These are phyloP conservation scores for Lepidopterella palustris DNA, from an alignment of 495 filamentous ascomycete genomes.

Conservation along the genomic window DNA sequence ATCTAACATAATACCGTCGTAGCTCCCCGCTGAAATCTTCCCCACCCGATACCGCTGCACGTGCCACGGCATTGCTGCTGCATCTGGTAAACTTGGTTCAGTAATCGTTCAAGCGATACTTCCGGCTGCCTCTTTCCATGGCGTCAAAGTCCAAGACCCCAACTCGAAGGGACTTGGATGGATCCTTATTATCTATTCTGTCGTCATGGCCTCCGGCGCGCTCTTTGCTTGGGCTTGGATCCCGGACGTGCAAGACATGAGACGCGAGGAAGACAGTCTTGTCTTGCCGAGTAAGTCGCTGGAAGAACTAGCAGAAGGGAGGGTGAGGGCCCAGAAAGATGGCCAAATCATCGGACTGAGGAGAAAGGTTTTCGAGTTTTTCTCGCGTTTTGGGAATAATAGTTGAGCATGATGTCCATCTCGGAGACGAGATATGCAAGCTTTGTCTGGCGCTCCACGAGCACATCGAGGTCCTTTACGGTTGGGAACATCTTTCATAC, in stretches of 20 bases:
- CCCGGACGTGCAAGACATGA: conserved; percentile 31
- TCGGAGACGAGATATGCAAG: too few species aligned
- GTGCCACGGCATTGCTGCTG: conserved; percentile 41
- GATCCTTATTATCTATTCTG: conserved; percentile 32
- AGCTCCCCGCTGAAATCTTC: conserved; percentile 39
- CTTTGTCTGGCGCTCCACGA: too few species aligned
- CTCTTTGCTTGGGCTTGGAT: conserved; percentile 38
- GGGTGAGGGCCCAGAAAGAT: too few species aligned
- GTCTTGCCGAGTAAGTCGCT: conserved; percentile 6
- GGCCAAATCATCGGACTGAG: too few species aligned
- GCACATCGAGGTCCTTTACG: too few species aligned
- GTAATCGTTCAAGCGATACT: conserved; percentile 33
- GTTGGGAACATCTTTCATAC: too few species aligned
- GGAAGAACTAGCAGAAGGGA: background rate
- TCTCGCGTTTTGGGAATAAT: too few species aligned
- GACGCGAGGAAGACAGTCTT: background rate
- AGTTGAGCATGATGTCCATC: too few species aligned
- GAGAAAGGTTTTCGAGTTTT: too few species aligned
- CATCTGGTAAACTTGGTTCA: conserved; percentile 40
- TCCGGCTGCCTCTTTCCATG: background rate
- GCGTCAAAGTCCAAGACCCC: background rate
- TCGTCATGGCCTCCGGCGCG: conserved; percentile 34
- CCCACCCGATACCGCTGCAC: conserved; percentile 39
- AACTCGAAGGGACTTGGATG: conserved; percentile 25
- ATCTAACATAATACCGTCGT: background rate